phyloP scores from a whole-genome alignment of 1,139 yeast genomes.

The Candida sp. region DNA sequence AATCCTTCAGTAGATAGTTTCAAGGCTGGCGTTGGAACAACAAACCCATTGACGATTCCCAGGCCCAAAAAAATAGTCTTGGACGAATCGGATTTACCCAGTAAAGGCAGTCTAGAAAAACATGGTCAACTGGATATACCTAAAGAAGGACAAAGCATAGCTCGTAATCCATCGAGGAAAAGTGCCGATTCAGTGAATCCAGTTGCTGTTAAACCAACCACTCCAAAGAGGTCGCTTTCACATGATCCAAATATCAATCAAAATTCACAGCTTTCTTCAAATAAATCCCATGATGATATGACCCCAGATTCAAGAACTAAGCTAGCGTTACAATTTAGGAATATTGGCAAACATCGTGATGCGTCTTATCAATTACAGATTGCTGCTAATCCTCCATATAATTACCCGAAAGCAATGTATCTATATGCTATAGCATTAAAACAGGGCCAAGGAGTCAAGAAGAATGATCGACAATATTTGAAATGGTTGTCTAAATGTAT shows the following conservation, averaged over 20 bases:
- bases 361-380: conserved; percentile 67
- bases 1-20: background rate
- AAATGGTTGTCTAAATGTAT: conserved; percentile 55
- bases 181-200: conserved; percentile 3
- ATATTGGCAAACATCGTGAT: conserved; percentile 60
- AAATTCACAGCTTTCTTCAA: background rate
- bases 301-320: conserved; percentile 39
- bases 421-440: conserved; percentile 68
- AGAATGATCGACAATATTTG: conserved; percentile 54
- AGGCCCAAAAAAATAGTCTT: background rate
- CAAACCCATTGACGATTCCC: background rate
- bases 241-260: conserved; percentile 6
- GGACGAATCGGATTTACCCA: background rate
- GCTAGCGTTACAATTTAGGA: conserved; percentile 52
- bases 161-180: background rate
- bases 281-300: background rate
- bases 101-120: background rate
- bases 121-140: background rate
- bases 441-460: conserved; percentile 68
- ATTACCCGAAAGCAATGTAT: conserved; percentile 60
- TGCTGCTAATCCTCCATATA: conserved; percentile 58
- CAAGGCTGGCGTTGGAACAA: background rate
- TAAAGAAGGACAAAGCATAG: background rate
- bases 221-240: conserved; percentile 12
- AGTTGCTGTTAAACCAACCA: conserved; percentile 3